Percentiles rank a stretch among this genome's conserved stretches.
These are phyloP conservation scores for Quercus glauca DNA, from an alignment of 306 rosid species.

Conservation along the genomic window DNA sequence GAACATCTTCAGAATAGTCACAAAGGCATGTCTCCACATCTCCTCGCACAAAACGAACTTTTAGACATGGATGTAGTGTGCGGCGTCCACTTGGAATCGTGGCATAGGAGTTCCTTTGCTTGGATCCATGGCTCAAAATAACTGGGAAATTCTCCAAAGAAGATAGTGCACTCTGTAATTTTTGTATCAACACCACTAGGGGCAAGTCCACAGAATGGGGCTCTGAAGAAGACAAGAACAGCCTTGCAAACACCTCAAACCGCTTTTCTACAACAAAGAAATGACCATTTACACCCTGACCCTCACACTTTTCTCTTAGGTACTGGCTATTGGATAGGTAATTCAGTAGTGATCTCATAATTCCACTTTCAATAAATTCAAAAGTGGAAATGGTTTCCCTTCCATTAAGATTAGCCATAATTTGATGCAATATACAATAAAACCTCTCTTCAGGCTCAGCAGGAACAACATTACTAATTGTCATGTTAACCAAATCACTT, in stretches of 20 bases:
- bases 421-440: conserved; percentile 48
- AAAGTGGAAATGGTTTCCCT: conserved; percentile 90
- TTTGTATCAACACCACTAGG: conserved; percentile 52
- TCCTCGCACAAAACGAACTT: conserved; percentile 68
- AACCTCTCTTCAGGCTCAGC: conserved; percentile 54
- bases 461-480: conserved; percentile 34
- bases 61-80: conserved; percentile 64
- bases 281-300: conserved; percentile 30
- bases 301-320: conserved; percentile 38
- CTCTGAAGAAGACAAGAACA: conserved; percentile 47
- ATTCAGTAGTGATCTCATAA: conserved; percentile 68
- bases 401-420: conserved; percentile 70
- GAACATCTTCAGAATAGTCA: conserved; percentile 56
- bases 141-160: conserved; percentile 89
- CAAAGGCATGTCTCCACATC: conserved; percentile 64
- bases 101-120: conserved; percentile 62
- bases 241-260: conserved; percentile 73
- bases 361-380: conserved; percentile 94
- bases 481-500: conserved; percentile 44
- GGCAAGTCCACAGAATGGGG: conserved; percentile 45
- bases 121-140: conserved; percentile 56
- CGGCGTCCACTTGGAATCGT: conserved; percentile 61
- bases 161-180: conserved; percentile 68
- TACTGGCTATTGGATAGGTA: conserved; percentile 65
- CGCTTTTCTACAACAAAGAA: conserved; percentile 57